Evolutionary conservation across 83 land plant genomes (phyloP).

Genomic region (Diphasiastrum complanatum): DNA sequence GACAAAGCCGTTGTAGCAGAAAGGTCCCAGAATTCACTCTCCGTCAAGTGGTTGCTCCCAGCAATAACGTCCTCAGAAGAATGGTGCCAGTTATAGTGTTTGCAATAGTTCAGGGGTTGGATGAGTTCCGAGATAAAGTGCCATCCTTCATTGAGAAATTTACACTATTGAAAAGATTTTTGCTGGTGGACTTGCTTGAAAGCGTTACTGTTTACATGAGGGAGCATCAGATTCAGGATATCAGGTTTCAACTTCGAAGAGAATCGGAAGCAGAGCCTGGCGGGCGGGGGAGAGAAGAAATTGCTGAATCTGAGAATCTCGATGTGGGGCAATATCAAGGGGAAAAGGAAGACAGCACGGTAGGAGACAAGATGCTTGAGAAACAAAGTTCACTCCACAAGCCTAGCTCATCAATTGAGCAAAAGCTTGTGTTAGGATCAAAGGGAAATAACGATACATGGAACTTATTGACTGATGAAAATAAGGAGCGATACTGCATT

Average conservation of each 20-base stretch:
- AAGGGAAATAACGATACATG: no score
- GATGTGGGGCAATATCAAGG: neutral
- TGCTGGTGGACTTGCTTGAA: slow-evolving; percentile 39
- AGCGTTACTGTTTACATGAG: slow-evolving; percentile 34
- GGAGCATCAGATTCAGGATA: slow-evolving; percentile 37
- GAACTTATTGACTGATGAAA: no score
- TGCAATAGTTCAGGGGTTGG: slow-evolving; percentile 42
- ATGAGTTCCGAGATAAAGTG: slow-evolving; percentile 35
- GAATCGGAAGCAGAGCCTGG: neutral
- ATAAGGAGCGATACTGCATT: no score
- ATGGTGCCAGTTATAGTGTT: slow-evolving; percentile 43
- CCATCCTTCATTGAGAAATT: slow-evolving; percentile 29
- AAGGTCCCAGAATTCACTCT: slow-evolving; percentile 26
- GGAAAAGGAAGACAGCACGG: neutral
- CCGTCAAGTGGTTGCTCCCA: slow-evolving; percentile 35
- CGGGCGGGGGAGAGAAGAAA: neutral
- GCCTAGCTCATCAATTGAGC: no score
- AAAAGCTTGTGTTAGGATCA: no score
- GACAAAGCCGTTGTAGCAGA: neutral
- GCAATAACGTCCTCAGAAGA: slow-evolving; percentile 36
- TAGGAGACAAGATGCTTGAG: no score
- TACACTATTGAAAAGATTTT: slow-evolving; percentile 21
- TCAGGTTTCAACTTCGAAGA: slow-evolving; percentile 10
- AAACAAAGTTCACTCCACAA: no score
- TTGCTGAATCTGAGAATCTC: neutral